Evolutionary conservation across 2,329 filamentous ascomycete genomes (phyloP), one percentile per base, ranked within the genome.

Genomic region (Trichophyton rubrum): DNA sequence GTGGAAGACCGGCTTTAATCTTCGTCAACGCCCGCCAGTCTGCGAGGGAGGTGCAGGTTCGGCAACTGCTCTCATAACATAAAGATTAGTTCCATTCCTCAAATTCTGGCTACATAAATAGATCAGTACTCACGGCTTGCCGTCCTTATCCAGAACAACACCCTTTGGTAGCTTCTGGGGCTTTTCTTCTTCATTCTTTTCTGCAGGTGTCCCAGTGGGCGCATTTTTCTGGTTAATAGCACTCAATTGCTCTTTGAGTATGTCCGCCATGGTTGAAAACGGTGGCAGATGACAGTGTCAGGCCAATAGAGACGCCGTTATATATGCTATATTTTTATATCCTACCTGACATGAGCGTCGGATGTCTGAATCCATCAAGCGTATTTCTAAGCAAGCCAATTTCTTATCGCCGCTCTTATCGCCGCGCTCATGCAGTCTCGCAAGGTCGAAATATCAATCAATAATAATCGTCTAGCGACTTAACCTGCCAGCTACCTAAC

Each of bases 121-220:
- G 27, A 41, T 59, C 13, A 33, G 30, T 3, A 20, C 76, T 38
- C 69, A 79, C 77, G 77, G 77, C 67, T 79, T 79, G 59, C 77
- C 77, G 68, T 79, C 75, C 64, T 77, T 77, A 61, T 74, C 77
- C 55, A 79, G 68, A 1, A 79, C 74, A n/a, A 78, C 73, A n/a
- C 77, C 76, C 53, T 74, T 76, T n/a, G 75, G 73, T 20, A 73
- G 64, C 38, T 70, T 70, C 60, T 71, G 56, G 24, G 35, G 40
- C 38, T 55, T 58, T 38, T 65, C 64, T 40, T 71, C 66, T 63
- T 66, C 64, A 11, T 67, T 49, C 27, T 66, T 51, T 22, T 62
- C 27, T 47, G 30, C 27, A 4, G n/a, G 47, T 27, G 11, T 6
- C 13, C n/a, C 3, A 13, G 33, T 13, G 6, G 17, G 11, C 4